These are phyloP conservation scores for Pholiota conissans DNA, from an alignment of 768 basidiomycete genomes.

Conservation along the genomic window DNA sequence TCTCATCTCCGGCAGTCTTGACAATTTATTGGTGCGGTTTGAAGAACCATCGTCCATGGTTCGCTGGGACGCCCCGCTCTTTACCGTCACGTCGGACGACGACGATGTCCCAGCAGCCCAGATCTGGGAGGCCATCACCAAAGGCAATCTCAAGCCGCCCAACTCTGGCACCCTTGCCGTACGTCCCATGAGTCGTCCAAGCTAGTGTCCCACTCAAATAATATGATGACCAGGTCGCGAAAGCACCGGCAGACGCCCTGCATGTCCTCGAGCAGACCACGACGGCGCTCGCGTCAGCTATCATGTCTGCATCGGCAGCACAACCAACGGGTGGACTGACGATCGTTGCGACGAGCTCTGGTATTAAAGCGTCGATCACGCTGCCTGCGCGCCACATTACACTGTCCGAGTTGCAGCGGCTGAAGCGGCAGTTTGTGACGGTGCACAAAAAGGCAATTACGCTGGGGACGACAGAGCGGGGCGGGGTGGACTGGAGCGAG, in stretches of 20 bases:
- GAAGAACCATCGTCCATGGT: constrained; percentile 99
- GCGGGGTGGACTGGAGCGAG: constrained; percentile 75
- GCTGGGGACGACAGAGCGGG: constrained; percentile 77
- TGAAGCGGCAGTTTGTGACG: constrained; percentile 89
- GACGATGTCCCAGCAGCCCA: constrained; percentile 59
- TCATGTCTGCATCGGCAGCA: constrained; percentile 52
- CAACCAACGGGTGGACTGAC: constrained; percentile 53
- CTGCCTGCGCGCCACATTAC: constrained; percentile 76
- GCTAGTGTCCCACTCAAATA: too few species aligned
- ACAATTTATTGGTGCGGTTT: constrained; percentile 83
- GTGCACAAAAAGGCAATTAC: constrained; percentile 90
- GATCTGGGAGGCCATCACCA: constrained; percentile 82
- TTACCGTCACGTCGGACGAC: constrained; percentile 81
- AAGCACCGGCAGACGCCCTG: constrained; percentile 87
- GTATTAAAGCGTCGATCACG: constrained; percentile 45
- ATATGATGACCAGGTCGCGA: constrained; percentile 57
- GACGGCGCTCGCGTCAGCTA: constrained; percentile 63
- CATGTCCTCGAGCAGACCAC: constrained; percentile 83
- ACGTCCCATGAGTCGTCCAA: too few species aligned
- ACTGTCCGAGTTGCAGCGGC: constrained; percentile 82
- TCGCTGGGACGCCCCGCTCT: constrained; percentile 97
- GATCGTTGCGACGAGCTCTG: constrained; percentile 43
- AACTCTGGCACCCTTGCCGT: constrained; percentile 79
- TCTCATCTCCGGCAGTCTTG: constrained; percentile 59
- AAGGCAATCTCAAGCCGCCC: constrained; percentile 80